phyloP scores from a whole-genome alignment of 1,284 basidiomycete genomes.

The Pterulicium gracile region DNA sequence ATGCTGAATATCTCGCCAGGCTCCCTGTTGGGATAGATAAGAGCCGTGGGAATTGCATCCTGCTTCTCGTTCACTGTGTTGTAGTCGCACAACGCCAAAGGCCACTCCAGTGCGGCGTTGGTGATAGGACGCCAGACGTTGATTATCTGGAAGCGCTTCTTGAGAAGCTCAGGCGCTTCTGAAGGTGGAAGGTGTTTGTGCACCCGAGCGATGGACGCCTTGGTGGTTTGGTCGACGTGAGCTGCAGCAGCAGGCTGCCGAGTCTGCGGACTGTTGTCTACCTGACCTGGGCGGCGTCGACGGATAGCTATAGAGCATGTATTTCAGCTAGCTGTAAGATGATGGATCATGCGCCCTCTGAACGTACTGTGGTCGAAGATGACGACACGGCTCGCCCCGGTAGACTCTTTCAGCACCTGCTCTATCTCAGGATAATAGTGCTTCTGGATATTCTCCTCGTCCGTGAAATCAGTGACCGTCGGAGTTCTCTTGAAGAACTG shows the following conservation, averaged over 20 bases:
- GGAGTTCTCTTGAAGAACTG: slow-evolving; percentile 20
- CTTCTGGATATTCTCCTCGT: slow-evolving; percentile 11
- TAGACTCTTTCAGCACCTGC: slow-evolving; percentile 38
- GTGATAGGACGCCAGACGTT: slow-evolving; percentile 58
- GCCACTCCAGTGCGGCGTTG: slow-evolving; percentile 37
- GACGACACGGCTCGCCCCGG: slow-evolving; percentile 37
- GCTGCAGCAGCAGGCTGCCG: slow-evolving; percentile 38
- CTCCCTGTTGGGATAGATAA: slow-evolving; percentile 30
- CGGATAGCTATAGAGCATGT: slow-evolving; percentile 27
- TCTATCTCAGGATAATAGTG: slow-evolving; percentile 41
- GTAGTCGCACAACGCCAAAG: slow-evolving; percentile 49
- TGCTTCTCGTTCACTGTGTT: slow-evolving; percentile 29
- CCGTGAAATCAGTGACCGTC: neutral
- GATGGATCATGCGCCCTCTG: neutral
- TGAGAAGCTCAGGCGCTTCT: slow-evolving; percentile 33
- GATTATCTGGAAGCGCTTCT: slow-evolving; percentile 47
- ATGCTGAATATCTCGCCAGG: slow-evolving; percentile 23
- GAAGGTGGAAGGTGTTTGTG: slow-evolving; percentile 37
- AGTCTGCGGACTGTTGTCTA: slow-evolving; percentile 27
- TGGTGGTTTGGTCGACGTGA: slow-evolving; percentile 45
- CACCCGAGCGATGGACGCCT: slow-evolving; percentile 36
- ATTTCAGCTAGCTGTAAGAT: neutral
- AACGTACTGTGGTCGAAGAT: slow-evolving; percentile 47
- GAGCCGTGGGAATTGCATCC: slow-evolving; percentile 29
- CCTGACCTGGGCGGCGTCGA: slow-evolving; percentile 27